Base-by-base conservation (phyloP, 805 yeast species). In the Pichia phayaonensis region DNA sequence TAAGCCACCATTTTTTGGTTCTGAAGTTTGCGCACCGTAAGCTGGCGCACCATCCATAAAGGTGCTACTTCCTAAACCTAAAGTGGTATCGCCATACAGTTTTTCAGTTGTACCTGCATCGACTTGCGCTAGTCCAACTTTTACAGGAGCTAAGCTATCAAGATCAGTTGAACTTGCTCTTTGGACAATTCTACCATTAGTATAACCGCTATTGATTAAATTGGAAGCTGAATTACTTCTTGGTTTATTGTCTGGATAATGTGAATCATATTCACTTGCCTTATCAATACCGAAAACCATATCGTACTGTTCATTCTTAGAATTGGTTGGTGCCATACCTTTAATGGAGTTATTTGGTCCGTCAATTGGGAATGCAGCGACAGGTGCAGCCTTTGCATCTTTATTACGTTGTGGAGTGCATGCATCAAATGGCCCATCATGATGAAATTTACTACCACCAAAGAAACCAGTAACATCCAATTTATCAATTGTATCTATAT, bases 361-460 rank as follows among this genome's bases (percentile, higher is more conserved):
- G 68, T 92, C 95, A 8, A 77, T 86, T 0, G 97, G 97, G 75
- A 92, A 94, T 0, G 99, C 99, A 71, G 81, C 73, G 16, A 94
- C 97, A 5, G 99, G 99, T 0, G 97, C 96, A 44, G 80, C 82
- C 62, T 73, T 76, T 20, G 75, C 72, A 56, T 69, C 71, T 69
- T 85, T 86, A 69, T 94, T 94, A 66, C 98, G 82, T 67, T 88
- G 96, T 8, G 99, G 98, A 3, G 95, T 86, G 67, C 98, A 92
- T 1, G 99, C 99, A 66, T 94, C 99, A 65, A 94, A 94, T 16
- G 99, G 99, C 13, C 99, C 99, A 70, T 94, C 99, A 67, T 94
- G 98, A 68, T 94, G 99, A 76, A 94, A 94, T 2, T 95, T 88
- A 18, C 89, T 88, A 45, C 87, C 83, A 24, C 97, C 97, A 64